Conservation (phyloP, 2,329 filamentous ascomycete species). For the Knufia fluminis region DNA sequence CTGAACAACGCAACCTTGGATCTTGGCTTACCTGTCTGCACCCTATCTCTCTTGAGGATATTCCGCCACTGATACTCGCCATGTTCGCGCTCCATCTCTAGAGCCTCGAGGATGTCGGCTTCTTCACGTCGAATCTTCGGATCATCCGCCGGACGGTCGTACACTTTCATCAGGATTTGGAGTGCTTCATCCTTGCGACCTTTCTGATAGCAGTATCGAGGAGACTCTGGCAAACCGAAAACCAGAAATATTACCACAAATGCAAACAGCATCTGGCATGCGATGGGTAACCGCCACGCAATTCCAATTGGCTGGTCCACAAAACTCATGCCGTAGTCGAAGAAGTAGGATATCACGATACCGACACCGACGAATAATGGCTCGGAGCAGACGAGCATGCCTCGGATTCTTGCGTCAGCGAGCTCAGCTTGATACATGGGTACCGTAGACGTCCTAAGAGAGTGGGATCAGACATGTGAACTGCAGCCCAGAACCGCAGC, state of each 20-base stretch:
- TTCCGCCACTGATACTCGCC: conserved; percentile 30
- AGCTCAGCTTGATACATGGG: conserved; percentile 32
- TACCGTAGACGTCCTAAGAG: conserved; percentile 30
- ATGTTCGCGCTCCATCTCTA: conserved; percentile 30
- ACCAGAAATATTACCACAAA: conserved; percentile 25
- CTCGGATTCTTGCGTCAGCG: conserved; percentile 35
- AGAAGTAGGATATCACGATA: conserved; percentile 32
- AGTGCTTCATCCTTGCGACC: conserved; percentile 26
- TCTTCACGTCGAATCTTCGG: conserved; percentile 25
- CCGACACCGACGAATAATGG: conserved; percentile 32
- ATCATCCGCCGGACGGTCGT: conserved; percentile 28
- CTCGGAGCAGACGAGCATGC: conserved; percentile 37
- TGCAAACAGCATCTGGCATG: conserved; percentile 28
- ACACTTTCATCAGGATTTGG: conserved; percentile 27
- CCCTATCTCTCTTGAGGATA: conserved; percentile 36
- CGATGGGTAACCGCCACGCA: conserved; percentile 27
- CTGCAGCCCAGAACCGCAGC: too few species aligned
- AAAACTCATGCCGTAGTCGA: conserved; percentile 36
- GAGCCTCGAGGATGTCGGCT: conserved; percentile 13
- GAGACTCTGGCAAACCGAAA: conserved; percentile 37
- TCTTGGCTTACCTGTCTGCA: too few species aligned
- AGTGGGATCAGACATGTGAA: too few species aligned
- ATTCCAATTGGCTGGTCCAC: conserved; percentile 23
- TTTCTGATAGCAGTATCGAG: conserved; percentile 28
- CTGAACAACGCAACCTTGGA: too few species aligned